These are phyloP conservation scores for Suhomyces coccinellae DNA, from an alignment of 1,139 yeast genomes.

Conservation along the genomic window DNA sequence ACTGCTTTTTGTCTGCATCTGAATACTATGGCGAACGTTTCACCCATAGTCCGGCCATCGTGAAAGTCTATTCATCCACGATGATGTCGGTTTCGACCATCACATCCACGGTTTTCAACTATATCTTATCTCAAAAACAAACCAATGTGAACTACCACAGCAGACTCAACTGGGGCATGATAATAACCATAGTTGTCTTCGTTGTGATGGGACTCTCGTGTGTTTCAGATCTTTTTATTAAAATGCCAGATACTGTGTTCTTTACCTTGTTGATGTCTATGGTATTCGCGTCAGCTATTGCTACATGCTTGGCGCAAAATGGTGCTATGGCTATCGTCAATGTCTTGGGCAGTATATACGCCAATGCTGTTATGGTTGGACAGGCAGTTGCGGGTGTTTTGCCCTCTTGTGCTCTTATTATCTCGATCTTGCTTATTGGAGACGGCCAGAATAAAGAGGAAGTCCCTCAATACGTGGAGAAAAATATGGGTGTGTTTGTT, in stretches of 20 bases:
- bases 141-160: constrained; percentile 57
- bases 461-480: constrained; percentile 28
- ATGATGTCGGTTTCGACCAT: constrained; percentile 89
- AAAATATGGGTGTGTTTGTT: constrained; percentile 53
- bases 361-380: constrained; percentile 91
- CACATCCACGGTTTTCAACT: constrained; percentile 61
- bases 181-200: constrained; percentile 57
- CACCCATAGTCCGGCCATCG: constrained; percentile 50
- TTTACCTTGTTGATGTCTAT: constrained; percentile 54
- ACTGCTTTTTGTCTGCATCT: constrained; percentile 83
- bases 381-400: constrained; percentile 92
- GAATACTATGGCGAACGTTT: constrained; percentile 76
- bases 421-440: constrained; percentile 54
- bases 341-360: constrained; percentile 72
- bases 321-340: constrained; percentile 89
- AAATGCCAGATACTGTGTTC: constrained; percentile 41
- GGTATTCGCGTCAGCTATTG: constrained; percentile 60
- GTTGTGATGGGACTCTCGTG: constrained; percentile 51
- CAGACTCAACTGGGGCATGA: constrained; percentile 62
- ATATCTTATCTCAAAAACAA: constrained; percentile 69
- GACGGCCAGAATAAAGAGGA: constrained; percentile 16
- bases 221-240: constrained; percentile 40
- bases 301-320: constrained; percentile 78
- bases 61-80: constrained; percentile 69
- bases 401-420: constrained; percentile 75